Conservation (phyloP, 495 filamentous ascomycete genomes). For the Aspergillus campestris region DNA sequence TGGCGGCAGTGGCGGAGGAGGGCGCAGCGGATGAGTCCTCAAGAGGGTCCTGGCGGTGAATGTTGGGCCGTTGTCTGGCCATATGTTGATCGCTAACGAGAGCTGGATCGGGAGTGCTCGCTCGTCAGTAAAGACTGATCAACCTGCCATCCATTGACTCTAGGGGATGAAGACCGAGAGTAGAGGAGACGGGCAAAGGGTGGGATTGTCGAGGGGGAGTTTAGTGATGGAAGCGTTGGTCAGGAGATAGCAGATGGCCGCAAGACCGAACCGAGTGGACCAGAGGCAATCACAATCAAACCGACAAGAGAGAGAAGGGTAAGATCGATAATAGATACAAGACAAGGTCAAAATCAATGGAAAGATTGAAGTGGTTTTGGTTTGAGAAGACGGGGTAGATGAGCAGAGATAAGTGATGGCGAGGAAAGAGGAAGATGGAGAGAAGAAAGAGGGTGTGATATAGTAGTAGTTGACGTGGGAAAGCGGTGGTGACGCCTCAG, state of each 20-base stretch:
- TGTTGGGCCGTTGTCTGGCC: slow-evolving; percentile 42
- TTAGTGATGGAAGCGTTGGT: no score
- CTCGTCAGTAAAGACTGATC: slow-evolving; percentile 29
- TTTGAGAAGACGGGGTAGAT: not conserved
- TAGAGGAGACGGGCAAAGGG: slow-evolving; percentile 8
- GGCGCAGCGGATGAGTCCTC: slow-evolving; percentile 34
- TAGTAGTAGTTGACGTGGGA: slow-evolving; percentile 18
- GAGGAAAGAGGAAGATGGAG: not conserved
- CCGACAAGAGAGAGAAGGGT: no score
- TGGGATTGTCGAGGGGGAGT: slow-evolving; percentile 2
- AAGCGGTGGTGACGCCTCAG: slow-evolving; percentile 22
- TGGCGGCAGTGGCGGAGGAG: slow-evolving; percentile 38
- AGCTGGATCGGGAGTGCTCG: slow-evolving; percentile 25
- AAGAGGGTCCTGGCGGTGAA: slow-evolving; percentile 42
- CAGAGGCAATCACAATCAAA: no score
- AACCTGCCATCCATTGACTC: slow-evolving; percentile 43
- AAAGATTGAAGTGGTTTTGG: not conserved
- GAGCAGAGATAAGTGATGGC: slow-evolving; percentile 1
- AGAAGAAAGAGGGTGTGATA: slow-evolving; percentile 2
- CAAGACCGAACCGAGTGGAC: no score
- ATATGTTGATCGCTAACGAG: slow-evolving; percentile 39
- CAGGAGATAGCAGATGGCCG: no score
- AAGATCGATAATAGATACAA: not conserved
- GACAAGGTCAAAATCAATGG: not conserved
- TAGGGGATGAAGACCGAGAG: slow-evolving; percentile 11